These are phyloP conservation scores for Fusarium redolens DNA, from an alignment of 2,329 filamentous ascomycete genomes.

Conservation along the genomic window DNA sequence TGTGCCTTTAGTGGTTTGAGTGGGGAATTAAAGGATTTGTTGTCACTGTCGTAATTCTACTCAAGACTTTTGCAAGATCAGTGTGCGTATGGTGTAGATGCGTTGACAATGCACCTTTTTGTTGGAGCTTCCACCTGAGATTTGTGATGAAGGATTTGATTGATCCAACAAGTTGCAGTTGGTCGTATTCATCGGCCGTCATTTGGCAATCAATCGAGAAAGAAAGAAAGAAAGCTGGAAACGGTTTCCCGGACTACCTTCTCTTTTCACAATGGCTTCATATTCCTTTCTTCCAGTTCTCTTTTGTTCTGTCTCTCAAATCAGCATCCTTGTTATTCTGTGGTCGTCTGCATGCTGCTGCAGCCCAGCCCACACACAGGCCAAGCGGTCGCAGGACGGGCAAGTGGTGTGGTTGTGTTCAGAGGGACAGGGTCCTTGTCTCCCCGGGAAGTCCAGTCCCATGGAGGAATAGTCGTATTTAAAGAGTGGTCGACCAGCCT, in stretches of 20 bases:
- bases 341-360: slow-evolving; percentile 25
- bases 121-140: background rate
- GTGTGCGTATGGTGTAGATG: background rate
- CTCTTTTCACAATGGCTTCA: background rate
- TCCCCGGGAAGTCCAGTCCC: slow-evolving; percentile 34
- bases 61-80: background rate
- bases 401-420: slow-evolving; percentile 41
- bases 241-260: slow-evolving; percentile 19
- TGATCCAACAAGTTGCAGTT: background rate
- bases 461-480: slow-evolving; percentile 25
- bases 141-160: background rate
- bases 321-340: slow-evolving; percentile 33
- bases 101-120: background rate
- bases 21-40: slow-evolving; percentile 6
- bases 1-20: slow-evolving; percentile 12
- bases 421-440: slow-evolving; percentile 26
- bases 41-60: slow-evolving; percentile 16
- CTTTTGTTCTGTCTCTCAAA: slow-evolving; percentile 1
- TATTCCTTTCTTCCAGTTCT: background rate
- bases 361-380: slow-evolving; percentile 38
- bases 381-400: slow-evolving; percentile 41
- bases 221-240: background rate
- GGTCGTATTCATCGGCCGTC: background rate
- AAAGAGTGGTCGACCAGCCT: slow-evolving; percentile 13
- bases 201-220: slow-evolving; percentile 9